Evolutionary conservation across 1,284 basidiomycete species (phyloP).

Genomic region (Sparassis latifolia): DNA sequence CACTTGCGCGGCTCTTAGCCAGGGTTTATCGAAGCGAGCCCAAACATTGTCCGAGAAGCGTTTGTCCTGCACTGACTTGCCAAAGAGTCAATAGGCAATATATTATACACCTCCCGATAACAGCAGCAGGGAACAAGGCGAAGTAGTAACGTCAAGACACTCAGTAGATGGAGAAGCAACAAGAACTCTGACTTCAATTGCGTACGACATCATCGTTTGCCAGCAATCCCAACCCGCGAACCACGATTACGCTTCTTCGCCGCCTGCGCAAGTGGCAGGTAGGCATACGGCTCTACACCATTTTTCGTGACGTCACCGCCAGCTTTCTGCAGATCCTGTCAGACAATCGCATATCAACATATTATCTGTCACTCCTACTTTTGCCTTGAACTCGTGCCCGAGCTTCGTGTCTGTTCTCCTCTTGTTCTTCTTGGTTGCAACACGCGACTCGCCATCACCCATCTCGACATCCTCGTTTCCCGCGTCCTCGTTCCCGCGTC

Average conservation of each 20-base stretch:
- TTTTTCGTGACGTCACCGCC: slow-evolving; percentile 88
- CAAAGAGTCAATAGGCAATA: too few relatives aligned
- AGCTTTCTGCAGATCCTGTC: slow-evolving; percentile 56
- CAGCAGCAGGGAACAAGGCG: too few relatives aligned
- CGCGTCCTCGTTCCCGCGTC: slow-evolving; percentile 55
- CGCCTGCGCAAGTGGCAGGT: slow-evolving; percentile 78
- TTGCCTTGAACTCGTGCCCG: slow-evolving; percentile 88
- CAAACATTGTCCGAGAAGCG: too few relatives aligned
- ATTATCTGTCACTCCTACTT: slow-evolving; percentile 37
- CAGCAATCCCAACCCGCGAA: slow-evolving; percentile 26
- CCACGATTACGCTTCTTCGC: slow-evolving; percentile 51
- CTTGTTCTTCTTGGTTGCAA: slow-evolving; percentile 47
- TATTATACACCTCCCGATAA: too few relatives aligned
- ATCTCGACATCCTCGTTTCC: slow-evolving; percentile 65
- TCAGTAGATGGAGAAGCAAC: too few relatives aligned
- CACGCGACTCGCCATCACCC: slow-evolving; percentile 40
- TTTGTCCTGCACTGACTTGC: too few relatives aligned
- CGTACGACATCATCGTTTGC: slow-evolving; percentile 22
- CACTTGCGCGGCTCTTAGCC: too few relatives aligned
- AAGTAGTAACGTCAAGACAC: too few relatives aligned
- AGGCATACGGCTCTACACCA: slow-evolving; percentile 89
- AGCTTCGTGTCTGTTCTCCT: slow-evolving; percentile 55
- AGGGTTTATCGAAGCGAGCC: too few relatives aligned
- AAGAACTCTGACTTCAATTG: too few relatives aligned
- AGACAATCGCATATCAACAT: background rate